A percentile compares a stretch with the other conserved stretches of the same genome.
phyloP scores from a whole-genome alignment of 2,329 filamentous ascomycete species.

The Pseudopithomyces maydicus region DNA sequence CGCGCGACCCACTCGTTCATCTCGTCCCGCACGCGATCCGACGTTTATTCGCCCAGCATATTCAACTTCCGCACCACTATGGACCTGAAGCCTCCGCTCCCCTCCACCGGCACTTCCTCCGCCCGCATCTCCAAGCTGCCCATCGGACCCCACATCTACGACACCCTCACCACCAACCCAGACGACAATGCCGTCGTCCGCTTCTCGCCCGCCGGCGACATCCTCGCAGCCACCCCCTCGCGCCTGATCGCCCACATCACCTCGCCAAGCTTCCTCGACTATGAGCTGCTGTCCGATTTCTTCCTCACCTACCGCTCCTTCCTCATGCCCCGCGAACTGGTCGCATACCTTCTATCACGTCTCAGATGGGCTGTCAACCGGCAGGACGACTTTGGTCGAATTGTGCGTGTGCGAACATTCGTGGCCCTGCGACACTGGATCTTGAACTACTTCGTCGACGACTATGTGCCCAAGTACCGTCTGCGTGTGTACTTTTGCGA shows the following conservation, averaged over 20 bases:
- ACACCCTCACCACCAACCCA: constrained; percentile 78
- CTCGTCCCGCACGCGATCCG: constrained; percentile 43
- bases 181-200: constrained; percentile 83
- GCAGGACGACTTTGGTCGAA: constrained; percentile 81
- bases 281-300: constrained; percentile 95
- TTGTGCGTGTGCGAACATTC: constrained; percentile 95
- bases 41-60: constrained; percentile 42
- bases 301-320: constrained; percentile 95
- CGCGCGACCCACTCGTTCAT: constrained; percentile 43
- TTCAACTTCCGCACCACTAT: constrained; percentile 42
- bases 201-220: constrained; percentile 75
- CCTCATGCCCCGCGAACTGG: constrained; percentile 74
- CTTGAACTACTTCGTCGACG: constrained; percentile 94
- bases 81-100: constrained; percentile 39
- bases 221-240: constrained; percentile 87
- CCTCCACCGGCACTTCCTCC: constrained; percentile 38
- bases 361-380: constrained; percentile 84
- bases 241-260: constrained; percentile 95
- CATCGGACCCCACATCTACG: constrained; percentile 73
- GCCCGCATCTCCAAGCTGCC: constrained; percentile 43
- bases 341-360: constrained; percentile 83
- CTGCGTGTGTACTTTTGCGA: constrained; percentile 80
- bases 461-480: constrained; percentile 79
- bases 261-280: constrained; percentile 93
- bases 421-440: constrained; percentile 97